phyloP scores from a whole-genome alignment of 129 eudicot genomes.

The Mikania micrantha region DNA sequence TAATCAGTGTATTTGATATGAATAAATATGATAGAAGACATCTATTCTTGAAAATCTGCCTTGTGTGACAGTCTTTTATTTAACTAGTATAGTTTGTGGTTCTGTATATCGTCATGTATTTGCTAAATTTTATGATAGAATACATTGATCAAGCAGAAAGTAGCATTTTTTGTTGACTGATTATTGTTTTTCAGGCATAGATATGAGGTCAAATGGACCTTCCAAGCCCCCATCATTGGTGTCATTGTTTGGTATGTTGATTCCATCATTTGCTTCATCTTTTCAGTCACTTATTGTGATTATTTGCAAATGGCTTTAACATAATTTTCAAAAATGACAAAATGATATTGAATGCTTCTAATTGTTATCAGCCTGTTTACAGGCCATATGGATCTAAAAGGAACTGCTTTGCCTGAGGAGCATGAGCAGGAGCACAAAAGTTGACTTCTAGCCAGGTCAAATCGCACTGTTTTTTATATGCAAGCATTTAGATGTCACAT shows the following conservation, averaged over 20 bases:
- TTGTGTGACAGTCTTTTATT: background rate
- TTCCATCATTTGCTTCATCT: constrained; percentile 1
- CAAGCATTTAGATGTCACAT: constrained; percentile 25
- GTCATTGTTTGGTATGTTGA: constrained; percentile 67
- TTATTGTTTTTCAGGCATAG: constrained; percentile 48
- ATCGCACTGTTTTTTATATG: constrained; percentile 7
- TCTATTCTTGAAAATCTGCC: background rate
- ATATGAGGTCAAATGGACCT: constrained; percentile 46
- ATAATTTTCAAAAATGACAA: background rate
- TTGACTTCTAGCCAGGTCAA: constrained; percentile 12
- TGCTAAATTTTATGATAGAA: background rate
- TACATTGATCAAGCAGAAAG: constrained; percentile 1
- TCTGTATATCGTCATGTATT: background rate
- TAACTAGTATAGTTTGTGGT: background rate
- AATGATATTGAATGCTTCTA: background rate
- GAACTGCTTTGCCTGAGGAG: constrained; percentile 40
- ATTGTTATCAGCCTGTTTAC: background rate
- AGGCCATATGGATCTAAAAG: constrained; percentile 48
- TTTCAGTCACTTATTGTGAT: background rate
- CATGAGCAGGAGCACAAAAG: constrained; percentile 43
- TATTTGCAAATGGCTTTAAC: background rate
- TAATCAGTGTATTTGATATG: background rate
- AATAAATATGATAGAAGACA: background rate
- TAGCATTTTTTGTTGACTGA: constrained; percentile 3
- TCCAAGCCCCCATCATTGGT: constrained; percentile 68